These are phyloP conservation scores for Ceratobasidium sp. DNA, from an alignment of 1,284 basidiomycete species.

Conservation along the genomic window DNA sequence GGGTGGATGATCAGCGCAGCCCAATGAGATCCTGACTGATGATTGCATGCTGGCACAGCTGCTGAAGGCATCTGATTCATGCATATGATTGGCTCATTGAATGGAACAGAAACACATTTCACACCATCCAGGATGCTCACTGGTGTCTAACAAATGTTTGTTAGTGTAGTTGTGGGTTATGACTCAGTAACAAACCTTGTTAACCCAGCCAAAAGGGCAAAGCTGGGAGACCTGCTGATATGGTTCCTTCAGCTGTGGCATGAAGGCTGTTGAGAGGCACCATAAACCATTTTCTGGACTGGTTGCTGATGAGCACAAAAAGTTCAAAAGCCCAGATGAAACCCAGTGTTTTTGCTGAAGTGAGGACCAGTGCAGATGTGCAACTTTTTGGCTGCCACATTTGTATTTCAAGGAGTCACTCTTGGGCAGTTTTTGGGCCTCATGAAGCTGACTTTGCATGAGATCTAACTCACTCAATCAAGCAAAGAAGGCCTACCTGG, in stretches of 20 bases:
- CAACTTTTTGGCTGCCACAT: not conserved
- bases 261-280: not conserved
- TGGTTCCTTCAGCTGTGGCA: not conserved
- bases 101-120: conserved; percentile 1
- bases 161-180: too few relatives aligned
- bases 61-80: not conserved
- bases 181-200: conserved; percentile 1
- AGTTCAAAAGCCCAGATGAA: not conserved
- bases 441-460: too few relatives aligned
- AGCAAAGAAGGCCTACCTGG: too few relatives aligned
- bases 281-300: not conserved
- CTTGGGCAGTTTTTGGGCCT: too few relatives aligned
- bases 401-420: not conserved
- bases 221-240: not conserved
- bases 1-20: conserved; percentile 3
- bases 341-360: not conserved
- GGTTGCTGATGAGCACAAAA: not conserved
- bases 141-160: too few relatives aligned
- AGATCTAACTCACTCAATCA: too few relatives aligned
- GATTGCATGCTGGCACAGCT: not conserved
- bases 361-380: not conserved
- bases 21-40: conserved; percentile 6
- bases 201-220: not conserved
- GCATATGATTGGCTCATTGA: conserved; percentile 1
- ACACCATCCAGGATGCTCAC: not conserved